phyloP scores from a whole-genome alignment of 345 rosid genomes.

The Linum trigynum region DNA sequence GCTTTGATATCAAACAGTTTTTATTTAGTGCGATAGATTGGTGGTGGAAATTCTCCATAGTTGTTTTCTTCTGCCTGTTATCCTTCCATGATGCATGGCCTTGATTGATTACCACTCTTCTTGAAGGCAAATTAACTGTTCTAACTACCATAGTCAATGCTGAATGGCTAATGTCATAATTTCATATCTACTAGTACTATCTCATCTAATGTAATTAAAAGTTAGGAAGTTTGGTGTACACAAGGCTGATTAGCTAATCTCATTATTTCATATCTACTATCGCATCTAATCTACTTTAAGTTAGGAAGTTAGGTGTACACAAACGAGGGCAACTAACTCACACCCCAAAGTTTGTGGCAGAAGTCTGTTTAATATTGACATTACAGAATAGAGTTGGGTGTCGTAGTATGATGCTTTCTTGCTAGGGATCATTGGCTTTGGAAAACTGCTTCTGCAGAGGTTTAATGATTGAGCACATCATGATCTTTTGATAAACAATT shows the following conservation, averaged over 20 bases:
- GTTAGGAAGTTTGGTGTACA: neutral
- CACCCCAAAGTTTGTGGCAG: too few relatives aligned
- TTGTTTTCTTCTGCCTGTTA: neutral
- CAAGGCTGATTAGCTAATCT: neutral
- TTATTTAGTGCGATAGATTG: too few relatives aligned
- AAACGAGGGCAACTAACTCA: too few relatives aligned
- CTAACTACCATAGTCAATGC: neutral
- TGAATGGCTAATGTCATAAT: neutral
- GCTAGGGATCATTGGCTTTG: too few relatives aligned
- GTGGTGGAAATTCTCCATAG: neutral
- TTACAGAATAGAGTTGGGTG: too few relatives aligned
- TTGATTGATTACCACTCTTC: neutral
- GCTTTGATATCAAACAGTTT: neutral
- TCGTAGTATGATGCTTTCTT: too few relatives aligned
- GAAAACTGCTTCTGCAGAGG: too few relatives aligned
- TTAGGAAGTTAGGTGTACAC: neutral
- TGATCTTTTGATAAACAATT: neutral
- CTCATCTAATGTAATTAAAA: neutral
- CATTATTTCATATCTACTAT: neutral
- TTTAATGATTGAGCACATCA: neutral
- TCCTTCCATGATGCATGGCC: neutral
- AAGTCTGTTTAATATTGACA: too few relatives aligned
- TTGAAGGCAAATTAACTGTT: neutral
- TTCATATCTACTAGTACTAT: neutral
- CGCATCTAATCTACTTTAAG: neutral